These are phyloP conservation scores for Globisporangium ultimum DNA, from an alignment of 352 stramenopile genomes.

Conservation along the genomic window DNA sequence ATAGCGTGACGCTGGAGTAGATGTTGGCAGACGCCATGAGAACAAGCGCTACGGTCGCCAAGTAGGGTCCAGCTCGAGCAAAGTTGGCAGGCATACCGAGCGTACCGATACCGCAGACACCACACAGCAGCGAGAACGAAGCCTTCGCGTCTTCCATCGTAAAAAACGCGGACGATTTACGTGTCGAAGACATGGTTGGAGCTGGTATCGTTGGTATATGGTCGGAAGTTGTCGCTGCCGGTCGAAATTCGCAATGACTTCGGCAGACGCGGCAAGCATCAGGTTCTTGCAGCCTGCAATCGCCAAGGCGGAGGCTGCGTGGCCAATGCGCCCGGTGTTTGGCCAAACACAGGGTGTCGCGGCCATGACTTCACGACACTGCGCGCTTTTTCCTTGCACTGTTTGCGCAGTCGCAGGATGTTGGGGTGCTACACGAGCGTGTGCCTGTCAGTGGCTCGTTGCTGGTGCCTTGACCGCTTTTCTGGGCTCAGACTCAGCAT, in stretches of 20 bases:
- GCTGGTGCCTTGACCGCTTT: conserved; percentile 3
- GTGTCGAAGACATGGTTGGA: background rate
- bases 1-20: conserved; percentile 36
- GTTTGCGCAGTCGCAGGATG: conserved; percentile 11
- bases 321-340: background rate
- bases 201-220: background rate
- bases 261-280: background rate
- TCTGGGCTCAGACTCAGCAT: background rate
- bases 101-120: background rate
- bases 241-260: conserved; percentile 6
- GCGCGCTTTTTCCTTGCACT: conserved; percentile 6
- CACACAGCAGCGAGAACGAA: background rate
- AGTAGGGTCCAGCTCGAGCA: conserved; percentile 36
- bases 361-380: conserved; percentile 2
- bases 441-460: conserved; percentile 6
- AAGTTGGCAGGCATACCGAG: conserved; percentile 45
- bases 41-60: conserved; percentile 35
- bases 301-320: background rate
- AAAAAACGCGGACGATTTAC: conserved; percentile 8
- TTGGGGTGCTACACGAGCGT: background rate
- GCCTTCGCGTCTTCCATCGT: conserved; percentile 7
- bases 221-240: background rate
- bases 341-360: background rate
- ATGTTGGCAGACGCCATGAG: conserved; percentile 55
- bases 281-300: background rate